Conservation (phyloP, 495 filamentous ascomycete species). For the Neurospora sp. region DNA sequence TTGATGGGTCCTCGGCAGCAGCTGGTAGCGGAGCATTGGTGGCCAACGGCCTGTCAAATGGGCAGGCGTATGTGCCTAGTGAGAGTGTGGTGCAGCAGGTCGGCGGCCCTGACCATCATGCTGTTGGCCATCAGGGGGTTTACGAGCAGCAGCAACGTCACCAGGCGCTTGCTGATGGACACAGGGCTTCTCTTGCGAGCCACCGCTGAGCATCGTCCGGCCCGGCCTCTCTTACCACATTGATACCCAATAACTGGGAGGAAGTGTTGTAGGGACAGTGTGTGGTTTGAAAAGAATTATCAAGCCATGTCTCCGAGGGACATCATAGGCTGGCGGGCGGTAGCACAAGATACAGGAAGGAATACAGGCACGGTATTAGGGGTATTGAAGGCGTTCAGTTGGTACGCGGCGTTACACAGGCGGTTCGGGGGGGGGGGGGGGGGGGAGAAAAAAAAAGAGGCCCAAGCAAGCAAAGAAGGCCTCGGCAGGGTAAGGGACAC, state of each 20-base stretch:
- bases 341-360: background rate
- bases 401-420: background rate
- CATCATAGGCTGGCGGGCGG: background rate
- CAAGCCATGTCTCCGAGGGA: background rate
- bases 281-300: background rate
- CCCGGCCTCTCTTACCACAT: background rate
- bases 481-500: background rate
- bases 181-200: background rate
- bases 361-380: background rate
- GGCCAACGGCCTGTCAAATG: slow-evolving; percentile 12
- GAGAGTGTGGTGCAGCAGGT: background rate
- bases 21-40: background rate
- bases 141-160: background rate
- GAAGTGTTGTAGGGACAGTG: background rate
- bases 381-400: background rate
- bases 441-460: background rate
- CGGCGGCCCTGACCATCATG: background rate
- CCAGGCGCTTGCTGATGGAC: background rate
- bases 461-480: background rate
- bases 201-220: background rate
- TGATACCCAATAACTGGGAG: background rate
- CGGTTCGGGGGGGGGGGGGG: background rate
- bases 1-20: slow-evolving; percentile 6
- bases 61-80: slow-evolving; percentile 17
- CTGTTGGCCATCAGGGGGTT: background rate